A percentile compares a stretch with the other conserved stretches of the same genome.
These are phyloP conservation scores for Podila clonocystis DNA, from an alignment of 192 early-diverging fungal genomes.

Conservation along the genomic window DNA sequence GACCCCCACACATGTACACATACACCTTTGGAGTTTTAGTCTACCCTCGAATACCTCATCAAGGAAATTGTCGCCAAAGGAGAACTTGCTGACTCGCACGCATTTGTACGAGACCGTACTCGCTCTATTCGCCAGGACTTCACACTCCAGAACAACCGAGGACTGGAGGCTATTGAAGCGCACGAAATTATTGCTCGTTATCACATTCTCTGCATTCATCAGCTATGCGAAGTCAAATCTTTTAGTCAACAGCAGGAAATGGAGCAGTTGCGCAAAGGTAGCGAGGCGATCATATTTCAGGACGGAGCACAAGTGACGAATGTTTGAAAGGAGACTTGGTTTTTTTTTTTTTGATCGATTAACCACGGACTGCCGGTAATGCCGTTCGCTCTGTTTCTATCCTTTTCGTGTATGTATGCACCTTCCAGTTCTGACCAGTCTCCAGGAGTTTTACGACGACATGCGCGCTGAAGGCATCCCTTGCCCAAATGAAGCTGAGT, in stretches of 20 bases:
- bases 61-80: constrained; percentile 62
- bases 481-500: constrained; percentile 88
- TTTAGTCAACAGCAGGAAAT: constrained; percentile 85
- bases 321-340: no score
- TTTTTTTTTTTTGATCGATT: no score
- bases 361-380: no score
- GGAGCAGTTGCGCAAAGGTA: constrained; percentile 91
- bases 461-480: constrained; percentile 57
- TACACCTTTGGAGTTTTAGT: constrained; percentile 12
- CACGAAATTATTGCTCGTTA: constrained; percentile 91
- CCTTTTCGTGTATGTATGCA: background rate
- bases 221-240: constrained; percentile 72
- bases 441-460: constrained; percentile 91
- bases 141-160: constrained; percentile 84
- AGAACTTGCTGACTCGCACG: constrained; percentile 72
- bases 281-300: background rate
- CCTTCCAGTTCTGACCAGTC: constrained; percentile 76
- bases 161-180: constrained; percentile 68
- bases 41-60: constrained; percentile 76
- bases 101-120: constrained; percentile 87
- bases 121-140: constrained; percentile 89
- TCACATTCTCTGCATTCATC: constrained; percentile 81
- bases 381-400: no score
- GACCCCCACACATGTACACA: background rate
- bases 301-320: no score